Base-by-base conservation (phyloP, 2,329 filamentous ascomycete species). In the Shiraia bambusicola region DNA sequence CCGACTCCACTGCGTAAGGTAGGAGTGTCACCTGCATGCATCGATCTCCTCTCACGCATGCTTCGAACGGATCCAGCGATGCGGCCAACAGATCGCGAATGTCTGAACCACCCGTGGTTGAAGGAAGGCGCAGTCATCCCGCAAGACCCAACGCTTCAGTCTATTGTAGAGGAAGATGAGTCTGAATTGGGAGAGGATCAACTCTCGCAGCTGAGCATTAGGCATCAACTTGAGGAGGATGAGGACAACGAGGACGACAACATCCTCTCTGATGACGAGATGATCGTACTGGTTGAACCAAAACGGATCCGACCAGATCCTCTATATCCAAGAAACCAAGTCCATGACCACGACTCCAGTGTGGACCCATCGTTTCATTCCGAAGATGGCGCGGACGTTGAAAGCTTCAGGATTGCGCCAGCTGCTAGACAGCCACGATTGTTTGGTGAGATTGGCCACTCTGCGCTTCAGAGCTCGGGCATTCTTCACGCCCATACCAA, bases 91-190 rank as follows among this genome's bases (percentile, higher is more conserved):
- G 83, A 93, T 31, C 65, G 72, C 4, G 78, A 86, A 36, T 84
- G 95, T 39, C 77, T 88, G 43, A 69, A 71, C 10, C 87, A 93
- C 64, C 72, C 79, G 1, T 97, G 92, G 92, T 75, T 95, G n/a
- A 66, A 62, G 16, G 66, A 74, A n/a, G 68, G 75, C 16, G 61
- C 66, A 1, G 74, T 79, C 39, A 37, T 62, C 28, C 54, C 49
- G 5, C 41, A 56, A 6, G 58, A 63, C 40, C 48, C 59, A 2
- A 39, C 34, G 5, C 60, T 76, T 12, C 60, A 67, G 31, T 69
- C 67, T 3, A 76, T 76, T 36, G 50, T 59, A 3, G 69, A 72
- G 40, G 74, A 88, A 54, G 84, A 86, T 43, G 84, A 86, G 46
- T 76, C 75, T 14, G 75, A 81, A 12, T 69, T 82, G n/a, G 74